Conservation (phyloP, 352 stramenopile species). For the Pythium brachiatum region DNA sequence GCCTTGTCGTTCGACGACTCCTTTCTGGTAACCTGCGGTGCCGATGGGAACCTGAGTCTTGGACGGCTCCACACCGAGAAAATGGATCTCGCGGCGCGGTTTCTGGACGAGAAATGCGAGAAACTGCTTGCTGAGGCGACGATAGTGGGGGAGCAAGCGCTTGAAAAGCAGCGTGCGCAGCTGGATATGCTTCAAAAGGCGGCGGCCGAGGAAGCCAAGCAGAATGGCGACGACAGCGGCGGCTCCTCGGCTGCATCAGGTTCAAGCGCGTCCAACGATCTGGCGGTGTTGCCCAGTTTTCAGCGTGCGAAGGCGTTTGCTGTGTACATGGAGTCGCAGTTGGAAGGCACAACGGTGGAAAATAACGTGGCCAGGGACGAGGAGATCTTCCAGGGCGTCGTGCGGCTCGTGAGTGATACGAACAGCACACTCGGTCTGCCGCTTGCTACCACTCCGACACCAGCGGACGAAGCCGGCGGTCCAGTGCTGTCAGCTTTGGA, state of each 20-base stretch:
- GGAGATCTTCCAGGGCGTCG: conserved; percentile 52
- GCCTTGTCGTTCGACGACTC: conserved; percentile 85
- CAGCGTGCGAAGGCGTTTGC: conserved; percentile 75
- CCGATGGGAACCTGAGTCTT: conserved; percentile 77
- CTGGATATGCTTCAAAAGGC: conserved; percentile 51
- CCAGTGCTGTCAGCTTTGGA: conserved; percentile 37
- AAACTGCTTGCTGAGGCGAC: conserved; percentile 42
- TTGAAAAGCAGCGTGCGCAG: conserved; percentile 49
- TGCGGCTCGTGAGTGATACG: conserved; percentile 39
- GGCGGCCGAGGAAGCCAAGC: conserved; percentile 35
- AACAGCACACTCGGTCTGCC: conserved; percentile 38
- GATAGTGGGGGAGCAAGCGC: conserved; percentile 51
- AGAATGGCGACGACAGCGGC: conserved; percentile 41
- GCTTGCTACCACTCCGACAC: conserved; percentile 7
- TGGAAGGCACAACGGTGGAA: conserved; percentile 19
- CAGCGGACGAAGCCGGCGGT: conserved; percentile 17
- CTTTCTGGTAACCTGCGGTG: conserved; percentile 65
- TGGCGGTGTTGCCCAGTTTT: conserved; percentile 61
- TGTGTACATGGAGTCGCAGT: conserved; percentile 53
- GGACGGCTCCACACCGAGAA: conserved; percentile 60
- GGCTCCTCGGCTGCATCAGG: conserved; percentile 5
- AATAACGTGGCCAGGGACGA: conserved; percentile 36
- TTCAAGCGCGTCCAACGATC: conserved; percentile 28
- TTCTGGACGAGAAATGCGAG: conserved; percentile 37
- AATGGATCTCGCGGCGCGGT: conserved; percentile 37